phyloP scores from a whole-genome alignment of 495 filamentous ascomycete genomes.

The Darksidea phi region DNA sequence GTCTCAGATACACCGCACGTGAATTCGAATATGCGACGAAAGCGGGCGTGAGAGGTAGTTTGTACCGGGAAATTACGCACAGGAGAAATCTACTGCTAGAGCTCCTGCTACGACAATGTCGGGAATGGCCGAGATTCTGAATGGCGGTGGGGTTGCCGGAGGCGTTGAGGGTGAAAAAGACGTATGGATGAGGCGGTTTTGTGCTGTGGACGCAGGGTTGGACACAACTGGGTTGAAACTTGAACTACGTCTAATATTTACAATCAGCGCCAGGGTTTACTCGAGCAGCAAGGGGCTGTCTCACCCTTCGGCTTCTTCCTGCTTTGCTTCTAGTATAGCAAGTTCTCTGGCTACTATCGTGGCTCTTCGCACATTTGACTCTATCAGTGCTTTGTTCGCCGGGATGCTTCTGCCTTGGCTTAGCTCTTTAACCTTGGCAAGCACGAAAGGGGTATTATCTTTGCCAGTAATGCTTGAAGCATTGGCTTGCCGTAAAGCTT shows the following conservation, averaged over 20 bases:
- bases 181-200: neutral
- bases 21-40: too few relatives aligned
- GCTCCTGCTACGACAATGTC: conserved; percentile 87
- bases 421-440: conserved; percentile 76
- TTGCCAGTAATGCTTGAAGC: conserved; percentile 68
- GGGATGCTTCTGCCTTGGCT: conserved; percentile 68
- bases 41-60: too few relatives aligned
- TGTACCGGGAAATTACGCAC: conserved; percentile 37
- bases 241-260: conserved; percentile 22
- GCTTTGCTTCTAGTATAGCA: conserved; percentile 54
- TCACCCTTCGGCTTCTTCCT: conserved; percentile 34
- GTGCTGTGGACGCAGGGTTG: neutral
- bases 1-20: too few relatives aligned
- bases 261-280: conserved; percentile 33
- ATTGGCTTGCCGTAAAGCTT: conserved; percentile 70
- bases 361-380: conserved; percentile 76
- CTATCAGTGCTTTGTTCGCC: conserved; percentile 75
- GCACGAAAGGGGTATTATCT: conserved; percentile 85
- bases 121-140: neutral
- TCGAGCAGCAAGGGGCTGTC: conserved; percentile 10
- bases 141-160: neutral
- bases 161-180: neutral
- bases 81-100: conserved; percentile 82
- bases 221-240: conserved; percentile 19
- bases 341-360: conserved; percentile 77